Evolutionary conservation across 2,329 filamentous ascomycete genomes (phyloP), one percentile per base, ranked within the genome.

Genomic region (Stenocarpella maydis): DNA sequence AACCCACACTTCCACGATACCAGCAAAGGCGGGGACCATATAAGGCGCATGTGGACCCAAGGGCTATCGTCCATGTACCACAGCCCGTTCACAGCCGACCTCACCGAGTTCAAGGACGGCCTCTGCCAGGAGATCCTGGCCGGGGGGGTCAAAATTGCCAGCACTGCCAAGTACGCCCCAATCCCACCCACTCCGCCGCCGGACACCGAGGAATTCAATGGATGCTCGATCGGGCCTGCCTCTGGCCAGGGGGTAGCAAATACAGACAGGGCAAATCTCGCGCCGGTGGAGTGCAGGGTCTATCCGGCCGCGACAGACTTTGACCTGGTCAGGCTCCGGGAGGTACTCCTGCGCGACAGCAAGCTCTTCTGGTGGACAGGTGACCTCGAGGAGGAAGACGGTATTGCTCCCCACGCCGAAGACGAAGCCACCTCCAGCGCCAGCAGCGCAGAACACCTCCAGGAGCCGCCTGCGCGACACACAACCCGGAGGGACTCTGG

Each of bases 1-100:
- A 79, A 77, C 53, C 76, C 77, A 0, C 78, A 79, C 66, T 73
- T 77, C 53, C 78, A 79, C 71, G 73, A 76, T n/a, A 68, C 70
- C 31, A 52, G 49, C 54, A 76, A 76, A 8, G 76, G 74, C 28
- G 73, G 76, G 7, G 70, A 68, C 1, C 78, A 79, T 53, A 74
- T 79, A 47, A 67, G 65, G 17, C 52, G 69, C 37, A 78, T 79
- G 77, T 77, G 75, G 73, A 70, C 71, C 9, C 73, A 74, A 43
- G 77, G 74, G 1, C 75, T 79, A 8, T 76, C 75, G 4, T 73
- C 72, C 31, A 72, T 79, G 15, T 77, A 76, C 70, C 77, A 78
- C 68, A 74, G 65, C 17, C 69, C 26, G 2, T 53, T 72, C 31
- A 71, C 50, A 60, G 61, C n/a, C 24, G 34, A 14, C 17, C 28